Percentiles rank a stretch among this genome's conserved stretches.
These are phyloP conservation scores for Erucastrum elatum DNA, from an alignment of 345 rosid genomes.

Conservation along the genomic window DNA sequence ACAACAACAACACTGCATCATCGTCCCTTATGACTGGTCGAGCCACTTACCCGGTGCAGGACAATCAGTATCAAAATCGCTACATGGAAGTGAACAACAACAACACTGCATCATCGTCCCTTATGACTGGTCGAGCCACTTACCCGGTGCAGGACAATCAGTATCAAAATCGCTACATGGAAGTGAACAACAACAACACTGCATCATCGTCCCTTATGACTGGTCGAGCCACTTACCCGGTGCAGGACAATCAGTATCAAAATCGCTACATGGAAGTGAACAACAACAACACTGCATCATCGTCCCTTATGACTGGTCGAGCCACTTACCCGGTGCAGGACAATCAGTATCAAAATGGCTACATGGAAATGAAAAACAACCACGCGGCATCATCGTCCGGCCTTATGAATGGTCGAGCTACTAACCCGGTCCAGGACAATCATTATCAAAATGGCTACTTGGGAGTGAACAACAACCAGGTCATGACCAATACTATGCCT, in stretches of 20 bases:
- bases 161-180: not conserved
- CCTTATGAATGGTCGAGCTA: not conserved
- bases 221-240: not conserved
- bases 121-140: not conserved
- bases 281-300: not conserved
- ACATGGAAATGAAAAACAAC: not conserved
- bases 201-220: not conserved
- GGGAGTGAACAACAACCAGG: constrained; percentile 10
- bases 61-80: constrained; percentile 1
- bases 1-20: not conserved
- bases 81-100: not conserved
- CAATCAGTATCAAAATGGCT: constrained; percentile 3
- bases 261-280: not conserved
- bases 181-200: not conserved
- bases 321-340: not conserved
- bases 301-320: not conserved
- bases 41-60: not conserved
- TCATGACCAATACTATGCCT: constrained; percentile 6
- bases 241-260: constrained; percentile 9
- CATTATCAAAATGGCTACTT: not conserved
- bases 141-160: not conserved
- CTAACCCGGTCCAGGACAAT: constrained; percentile 3
- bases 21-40: not conserved
- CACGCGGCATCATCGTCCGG: not conserved
- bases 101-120: not conserved